Evolutionary conservation across 371 early-diverging fungal genomes (phyloP).

Genomic region (Phascolomyces articulosus): DNA sequence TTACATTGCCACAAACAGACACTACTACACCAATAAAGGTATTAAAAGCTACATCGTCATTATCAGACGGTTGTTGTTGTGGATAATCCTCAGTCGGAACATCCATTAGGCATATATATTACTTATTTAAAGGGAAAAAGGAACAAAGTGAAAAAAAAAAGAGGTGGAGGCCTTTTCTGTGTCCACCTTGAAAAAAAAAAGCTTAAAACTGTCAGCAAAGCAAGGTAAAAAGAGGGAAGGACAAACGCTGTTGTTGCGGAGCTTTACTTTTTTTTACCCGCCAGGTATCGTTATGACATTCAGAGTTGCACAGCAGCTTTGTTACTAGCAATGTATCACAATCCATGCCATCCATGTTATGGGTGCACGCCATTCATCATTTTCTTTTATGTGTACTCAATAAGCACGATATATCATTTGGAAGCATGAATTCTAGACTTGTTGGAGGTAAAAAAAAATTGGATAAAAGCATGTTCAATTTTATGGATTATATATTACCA

Average conservation of each 20-base stretch:
- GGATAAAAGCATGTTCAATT: no score
- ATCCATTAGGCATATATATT: neutral
- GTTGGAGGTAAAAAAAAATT: no score
- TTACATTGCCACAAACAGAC: slow-evolving; percentile 67
- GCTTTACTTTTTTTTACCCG: neutral
- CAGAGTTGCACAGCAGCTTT: no score
- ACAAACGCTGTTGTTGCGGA: neutral
- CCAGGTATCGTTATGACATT: no score
- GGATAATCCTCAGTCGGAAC: neutral
- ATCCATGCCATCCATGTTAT: no score
- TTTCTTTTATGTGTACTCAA: no score
- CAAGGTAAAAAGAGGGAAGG: neutral
- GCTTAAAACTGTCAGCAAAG: neutral
- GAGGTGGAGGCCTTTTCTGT: neutral
- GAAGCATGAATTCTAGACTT: no score
- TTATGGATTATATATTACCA: no score
- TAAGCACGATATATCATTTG: no score
- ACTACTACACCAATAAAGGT: slow-evolving; percentile 67
- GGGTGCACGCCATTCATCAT: no score
- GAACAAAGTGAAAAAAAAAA: no score
- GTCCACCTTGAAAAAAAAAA: neutral
- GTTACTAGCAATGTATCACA: no score
- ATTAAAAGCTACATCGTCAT: slow-evolving; percentile 39
- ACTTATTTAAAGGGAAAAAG: neutral
- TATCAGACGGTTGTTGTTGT: neutral